These are phyloP conservation scores for Pleurostoma richardsiae DNA, from an alignment of 2,329 filamentous ascomycete genomes.

Conservation along the genomic window DNA sequence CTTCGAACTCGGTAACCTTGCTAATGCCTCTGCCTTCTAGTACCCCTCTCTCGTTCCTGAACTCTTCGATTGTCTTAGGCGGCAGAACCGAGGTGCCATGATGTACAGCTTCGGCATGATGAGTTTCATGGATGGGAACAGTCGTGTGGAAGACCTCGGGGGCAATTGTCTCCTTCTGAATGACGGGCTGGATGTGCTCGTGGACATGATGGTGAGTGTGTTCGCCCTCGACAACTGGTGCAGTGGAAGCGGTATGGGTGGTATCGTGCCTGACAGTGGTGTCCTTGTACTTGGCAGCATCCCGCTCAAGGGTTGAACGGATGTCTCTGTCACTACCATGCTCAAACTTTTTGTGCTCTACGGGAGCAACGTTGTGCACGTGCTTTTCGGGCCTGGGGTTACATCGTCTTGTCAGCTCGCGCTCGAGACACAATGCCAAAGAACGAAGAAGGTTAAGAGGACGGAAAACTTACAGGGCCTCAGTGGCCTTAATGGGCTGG, in stretches of 20 bases:
- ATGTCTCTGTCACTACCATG: neutral
- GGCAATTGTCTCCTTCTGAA: slow-evolving; percentile 65
- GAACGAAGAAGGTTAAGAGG: no score
- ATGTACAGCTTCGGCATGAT: slow-evolving; percentile 62
- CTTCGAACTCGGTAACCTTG: slow-evolving; percentile 52
- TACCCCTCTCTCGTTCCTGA: slow-evolving; percentile 46
- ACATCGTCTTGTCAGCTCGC: neutral
- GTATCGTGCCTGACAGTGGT: slow-evolving; percentile 20
- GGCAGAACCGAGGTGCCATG: slow-evolving; percentile 62
- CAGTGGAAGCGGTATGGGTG: slow-evolving; percentile 17
- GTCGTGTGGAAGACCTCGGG: slow-evolving; percentile 67
- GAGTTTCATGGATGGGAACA: slow-evolving; percentile 66
- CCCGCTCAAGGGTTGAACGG: neutral
- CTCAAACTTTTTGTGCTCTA: neutral
- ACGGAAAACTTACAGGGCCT: slow-evolving; percentile 3
- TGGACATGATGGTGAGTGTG: slow-evolving; percentile 46
- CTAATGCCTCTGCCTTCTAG: slow-evolving; percentile 49
- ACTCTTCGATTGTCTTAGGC: slow-evolving; percentile 60
- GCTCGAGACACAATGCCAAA: neutral
- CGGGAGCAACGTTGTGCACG: neutral
- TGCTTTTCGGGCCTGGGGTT: neutral
- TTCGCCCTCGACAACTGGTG: slow-evolving; percentile 20
- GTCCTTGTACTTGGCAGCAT: slow-evolving; percentile 18
- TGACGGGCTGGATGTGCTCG: slow-evolving; percentile 65
- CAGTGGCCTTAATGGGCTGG: slow-evolving; percentile 46